phyloP scores from a whole-genome alignment of 2,329 filamentous ascomycete species.

The Epichloe typhina region DNA sequence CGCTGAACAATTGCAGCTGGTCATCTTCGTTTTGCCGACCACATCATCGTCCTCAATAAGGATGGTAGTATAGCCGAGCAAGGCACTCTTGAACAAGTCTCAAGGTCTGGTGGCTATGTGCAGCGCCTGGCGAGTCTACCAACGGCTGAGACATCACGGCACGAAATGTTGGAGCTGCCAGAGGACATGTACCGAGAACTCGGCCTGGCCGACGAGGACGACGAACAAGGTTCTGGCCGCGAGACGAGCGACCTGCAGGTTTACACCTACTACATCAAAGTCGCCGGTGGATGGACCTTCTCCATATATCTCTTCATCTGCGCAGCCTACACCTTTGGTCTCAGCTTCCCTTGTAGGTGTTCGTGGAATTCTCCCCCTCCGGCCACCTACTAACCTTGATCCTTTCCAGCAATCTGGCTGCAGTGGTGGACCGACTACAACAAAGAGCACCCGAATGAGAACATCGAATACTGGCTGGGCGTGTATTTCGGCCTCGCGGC shows the following conservation, averaged over 20 bases:
- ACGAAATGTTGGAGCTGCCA: slow-evolving; percentile 6
- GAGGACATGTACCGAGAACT: slow-evolving; percentile 9
- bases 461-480: slow-evolving; percentile 11
- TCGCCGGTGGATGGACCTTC: slow-evolving; percentile 7
- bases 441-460: slow-evolving; percentile 7
- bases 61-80: slow-evolving; percentile 12
- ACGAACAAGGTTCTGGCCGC: slow-evolving; percentile 4
- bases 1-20: slow-evolving; percentile 7
- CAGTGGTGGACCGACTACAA: slow-evolving; percentile 14
- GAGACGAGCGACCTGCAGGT: slow-evolving; percentile 8
- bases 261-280: slow-evolving; percentile 11
- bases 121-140: slow-evolving; percentile 3
- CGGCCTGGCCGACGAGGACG: slow-evolving; percentile 9
- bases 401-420: slow-evolving; percentile 11
- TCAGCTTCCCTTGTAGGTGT: slow-evolving; percentile 11
- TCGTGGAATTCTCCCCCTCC: too few relatives aligned
- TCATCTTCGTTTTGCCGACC: slow-evolving; percentile 12
- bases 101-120: slow-evolving; percentile 3
- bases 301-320: slow-evolving; percentile 10
- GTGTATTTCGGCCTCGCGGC: slow-evolving; percentile 9
- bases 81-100: slow-evolving; percentile 8
- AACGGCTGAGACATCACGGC: neutral
- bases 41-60: slow-evolving; percentile 12
- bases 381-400: neutral
- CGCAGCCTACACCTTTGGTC: slow-evolving; percentile 9